Evolutionary conservation across 1,284 basidiomycete species (phyloP).

Genomic region (Boletus calvinii): DNA sequence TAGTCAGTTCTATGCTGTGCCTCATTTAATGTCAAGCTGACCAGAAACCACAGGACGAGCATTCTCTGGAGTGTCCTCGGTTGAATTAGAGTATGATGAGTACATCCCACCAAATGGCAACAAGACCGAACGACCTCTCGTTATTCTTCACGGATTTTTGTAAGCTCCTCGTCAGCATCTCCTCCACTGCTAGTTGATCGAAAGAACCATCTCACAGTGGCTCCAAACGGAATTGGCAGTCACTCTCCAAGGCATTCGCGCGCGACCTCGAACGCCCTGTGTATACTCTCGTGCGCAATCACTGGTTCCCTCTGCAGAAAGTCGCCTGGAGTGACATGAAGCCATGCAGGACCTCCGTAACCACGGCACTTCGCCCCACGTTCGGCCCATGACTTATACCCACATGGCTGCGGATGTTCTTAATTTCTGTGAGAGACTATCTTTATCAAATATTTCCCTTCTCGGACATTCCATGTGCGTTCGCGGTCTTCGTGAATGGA

Average conservation of each 20-base stretch:
- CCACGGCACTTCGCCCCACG: conserved; percentile 78
- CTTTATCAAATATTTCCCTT: conserved; percentile 61
- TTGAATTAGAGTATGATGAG: conserved; percentile 45
- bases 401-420: conserved; percentile 74
- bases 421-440: conserved; percentile 53
- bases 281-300: conserved; percentile 61
- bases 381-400: conserved; percentile 64
- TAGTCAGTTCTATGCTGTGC: conserved; percentile 4
- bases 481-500: neutral
- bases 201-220: conserved; percentile 46
- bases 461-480: conserved; percentile 85
- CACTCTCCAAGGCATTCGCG: conserved; percentile 65
- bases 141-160: conserved; percentile 72
- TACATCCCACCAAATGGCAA: conserved; percentile 43
- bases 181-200: neutral
- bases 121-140: conserved; percentile 45
- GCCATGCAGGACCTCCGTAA: conserved; percentile 75
- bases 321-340: conserved; percentile 1
- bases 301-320: neutral
- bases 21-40: conserved; percentile 8
- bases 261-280: conserved; percentile 59
- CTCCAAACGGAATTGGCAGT: conserved; percentile 79
- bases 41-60: conserved; percentile 19
- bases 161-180: conserved; percentile 32
- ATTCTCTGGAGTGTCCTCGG: conserved; percentile 27